phyloP scores from a whole-genome alignment of 2,329 filamentous ascomycete genomes.

The Diaporthe destruens region DNA sequence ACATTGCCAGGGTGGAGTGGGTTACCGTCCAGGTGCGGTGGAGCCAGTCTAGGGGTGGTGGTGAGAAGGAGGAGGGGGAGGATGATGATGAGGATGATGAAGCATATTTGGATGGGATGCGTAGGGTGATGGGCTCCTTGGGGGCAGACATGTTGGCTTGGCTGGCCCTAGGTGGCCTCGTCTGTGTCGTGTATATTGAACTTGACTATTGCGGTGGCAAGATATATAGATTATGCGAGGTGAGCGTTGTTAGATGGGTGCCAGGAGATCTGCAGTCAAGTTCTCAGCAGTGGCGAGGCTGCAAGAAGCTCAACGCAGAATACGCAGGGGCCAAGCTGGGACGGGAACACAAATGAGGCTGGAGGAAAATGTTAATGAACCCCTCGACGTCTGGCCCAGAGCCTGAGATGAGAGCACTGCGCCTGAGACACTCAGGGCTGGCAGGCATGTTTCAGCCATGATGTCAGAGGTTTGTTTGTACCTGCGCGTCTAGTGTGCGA shows the following conservation, averaged over 20 bases:
- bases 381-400: neutral
- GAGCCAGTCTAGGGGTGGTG: constrained; percentile 71
- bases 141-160: constrained; percentile 32
- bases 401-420: neutral
- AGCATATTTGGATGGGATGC: constrained; percentile 64
- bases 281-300: too few relatives aligned
- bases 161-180: neutral
- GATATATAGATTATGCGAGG: neutral
- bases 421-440: constrained; percentile 18
- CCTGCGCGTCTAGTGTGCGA: neutral
- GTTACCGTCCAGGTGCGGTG: constrained; percentile 79
- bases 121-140: constrained; percentile 51
- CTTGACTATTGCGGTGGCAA: too few relatives aligned
- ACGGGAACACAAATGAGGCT: neutral
- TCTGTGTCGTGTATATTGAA: too few relatives aligned
- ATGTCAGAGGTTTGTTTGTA: constrained; percentile 16
- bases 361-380: neutral
- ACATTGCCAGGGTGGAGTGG: constrained; percentile 83
- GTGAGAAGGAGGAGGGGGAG: constrained; percentile 49
- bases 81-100: constrained; percentile 45
- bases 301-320: too few relatives aligned
- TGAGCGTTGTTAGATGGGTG: too few relatives aligned
- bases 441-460: constrained; percentile 21
- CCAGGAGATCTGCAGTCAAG: too few relatives aligned
- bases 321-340: too few relatives aligned